phyloP scores from a whole-genome alignment of 495 filamentous ascomycete genomes.

The Penicillium manginii region DNA sequence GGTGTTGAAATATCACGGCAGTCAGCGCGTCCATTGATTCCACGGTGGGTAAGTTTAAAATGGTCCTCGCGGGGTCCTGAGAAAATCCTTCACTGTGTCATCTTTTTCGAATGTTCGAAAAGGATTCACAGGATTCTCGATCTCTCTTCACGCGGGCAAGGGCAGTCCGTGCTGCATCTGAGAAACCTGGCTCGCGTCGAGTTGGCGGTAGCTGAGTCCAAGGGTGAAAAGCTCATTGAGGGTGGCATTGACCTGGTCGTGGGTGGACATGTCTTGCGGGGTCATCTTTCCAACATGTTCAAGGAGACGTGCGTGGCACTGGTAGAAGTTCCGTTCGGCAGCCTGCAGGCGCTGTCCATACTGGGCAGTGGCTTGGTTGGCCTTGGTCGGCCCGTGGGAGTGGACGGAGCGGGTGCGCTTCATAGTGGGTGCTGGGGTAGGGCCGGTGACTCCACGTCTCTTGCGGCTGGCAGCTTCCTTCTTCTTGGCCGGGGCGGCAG shows the following conservation, averaged over 20 bases:
- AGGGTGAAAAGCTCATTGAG: slow-evolving; percentile 53
- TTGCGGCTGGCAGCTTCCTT: slow-evolving; percentile 49
- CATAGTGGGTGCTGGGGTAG: slow-evolving; percentile 46
- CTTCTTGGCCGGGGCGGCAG: slow-evolving; percentile 37
- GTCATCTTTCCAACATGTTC: slow-evolving; percentile 46
- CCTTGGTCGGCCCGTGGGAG: slow-evolving; percentile 45
- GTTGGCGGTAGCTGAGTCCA: slow-evolving; percentile 49
- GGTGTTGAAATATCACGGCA: background rate
- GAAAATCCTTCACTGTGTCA: slow-evolving; percentile 7
- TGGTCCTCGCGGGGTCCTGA: slow-evolving; percentile 9
- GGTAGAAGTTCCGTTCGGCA: slow-evolving; percentile 49
- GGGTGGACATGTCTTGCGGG: slow-evolving; percentile 47
- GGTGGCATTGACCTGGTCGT: slow-evolving; percentile 54
- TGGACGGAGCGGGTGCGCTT: slow-evolving; percentile 51
- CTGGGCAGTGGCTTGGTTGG: slow-evolving; percentile 38
- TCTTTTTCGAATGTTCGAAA: background rate
- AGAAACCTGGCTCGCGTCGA: slow-evolving; percentile 49
- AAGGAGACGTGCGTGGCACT: slow-evolving; percentile 47
- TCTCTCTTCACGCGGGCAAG: slow-evolving; percentile 38
- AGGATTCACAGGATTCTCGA: slow-evolving; percentile 6
- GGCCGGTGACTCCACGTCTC: slow-evolving; percentile 41
- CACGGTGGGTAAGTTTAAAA: slow-evolving; percentile 7
- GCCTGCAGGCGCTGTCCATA: slow-evolving; percentile 49
- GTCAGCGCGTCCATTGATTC: background rate
- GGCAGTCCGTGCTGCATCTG: slow-evolving; percentile 40